phyloP scores from a whole-genome alignment of 768 basidiomycete genomes.

The Dioszegia crocea region DNA sequence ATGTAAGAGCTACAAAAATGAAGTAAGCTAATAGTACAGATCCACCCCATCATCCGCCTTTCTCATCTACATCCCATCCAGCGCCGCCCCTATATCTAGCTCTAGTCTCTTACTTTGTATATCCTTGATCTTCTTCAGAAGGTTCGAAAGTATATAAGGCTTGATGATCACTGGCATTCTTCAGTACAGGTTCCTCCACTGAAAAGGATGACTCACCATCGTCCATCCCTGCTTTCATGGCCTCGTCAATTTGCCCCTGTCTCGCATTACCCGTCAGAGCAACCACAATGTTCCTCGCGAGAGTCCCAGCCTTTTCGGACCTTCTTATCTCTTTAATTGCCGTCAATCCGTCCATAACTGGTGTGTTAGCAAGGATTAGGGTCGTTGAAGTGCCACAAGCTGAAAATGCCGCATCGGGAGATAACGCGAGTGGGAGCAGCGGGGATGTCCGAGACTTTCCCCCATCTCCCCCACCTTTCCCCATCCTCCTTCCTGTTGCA shows the following conservation, averaged over 20 bases:
- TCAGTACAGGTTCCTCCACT: no score
- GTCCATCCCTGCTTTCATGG: constrained; percentile 42
- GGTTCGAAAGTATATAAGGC: constrained; percentile 31
- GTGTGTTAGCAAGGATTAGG: no score
- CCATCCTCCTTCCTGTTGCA: no score
- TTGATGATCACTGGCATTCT: constrained; percentile 39
- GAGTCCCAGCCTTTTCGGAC: constrained; percentile 29
- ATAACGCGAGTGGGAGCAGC: no score
- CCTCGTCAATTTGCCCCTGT: constrained; percentile 46
- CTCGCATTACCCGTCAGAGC: constrained; percentile 45
- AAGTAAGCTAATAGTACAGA: no score
- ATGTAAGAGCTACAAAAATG: no score
- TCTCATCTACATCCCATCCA: background rate
- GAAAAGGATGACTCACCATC: constrained; percentile 38
- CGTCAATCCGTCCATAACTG: constrained; percentile 48
- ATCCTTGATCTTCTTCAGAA: constrained; percentile 34
- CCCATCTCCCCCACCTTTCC: no score
- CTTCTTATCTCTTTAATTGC: constrained; percentile 36
- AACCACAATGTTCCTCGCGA: constrained; percentile 37
- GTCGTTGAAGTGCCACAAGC: no score
- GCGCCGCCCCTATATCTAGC: background rate
- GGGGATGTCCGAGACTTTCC: no score
- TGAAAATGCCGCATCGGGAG: no score
- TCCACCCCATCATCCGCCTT: no score
- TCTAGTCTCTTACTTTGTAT: constrained; percentile 11